Evolutionary conservation across 164 flowering plant species (phyloP), one percentile per base, ranked within the genome.

Genomic region (Vitis riparia): DNA sequence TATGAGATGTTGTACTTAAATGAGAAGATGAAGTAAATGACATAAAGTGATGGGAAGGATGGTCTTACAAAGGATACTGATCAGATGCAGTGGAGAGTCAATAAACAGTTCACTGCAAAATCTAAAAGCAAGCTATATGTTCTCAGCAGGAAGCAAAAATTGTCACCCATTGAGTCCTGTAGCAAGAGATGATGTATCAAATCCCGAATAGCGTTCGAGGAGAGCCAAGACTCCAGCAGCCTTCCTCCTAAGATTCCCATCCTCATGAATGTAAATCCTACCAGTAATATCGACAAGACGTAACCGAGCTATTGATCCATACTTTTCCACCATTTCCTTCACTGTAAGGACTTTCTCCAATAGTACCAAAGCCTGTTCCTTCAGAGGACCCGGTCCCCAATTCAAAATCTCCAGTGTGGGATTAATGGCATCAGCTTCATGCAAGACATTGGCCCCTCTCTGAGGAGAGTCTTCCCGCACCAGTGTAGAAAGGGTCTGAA

Each of bases 401-500:
- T 37, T 68, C 73, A 90, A 68, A 70, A 84, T 71, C 2, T 84
- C 79, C 32, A 90, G 50, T 9, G 77, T 63, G 4, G 80, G 84
- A 9, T 9, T 51, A 50, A 90, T 84, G 49, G 92, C 95, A 52
- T 73, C 76, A 19, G 85, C 83, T 29, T 81, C 76, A 70, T 86
- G 86, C 79, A 88, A 72, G 15, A 82, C 86, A 44, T 47, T 71
- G 44, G 85, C 89, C 30, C 88, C 95, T 67, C 75, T 74, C 15
- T 71, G 69, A 9, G 77, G 76, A 48, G 57, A 60, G 29, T 70
- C 80, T 71, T 79, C 88, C 17, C 30, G 37, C 69, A 90, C 84
- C 73, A 88, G 69, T 30, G 92, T 88, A 17, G 87, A 81, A 27
- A 90, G 83, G 16, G 91, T 79, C 71, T 75, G 86, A 75, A 90